Conservation (phyloP, 2,329 filamentous ascomycete genomes). For the Chaetomium strumarium region DNA sequence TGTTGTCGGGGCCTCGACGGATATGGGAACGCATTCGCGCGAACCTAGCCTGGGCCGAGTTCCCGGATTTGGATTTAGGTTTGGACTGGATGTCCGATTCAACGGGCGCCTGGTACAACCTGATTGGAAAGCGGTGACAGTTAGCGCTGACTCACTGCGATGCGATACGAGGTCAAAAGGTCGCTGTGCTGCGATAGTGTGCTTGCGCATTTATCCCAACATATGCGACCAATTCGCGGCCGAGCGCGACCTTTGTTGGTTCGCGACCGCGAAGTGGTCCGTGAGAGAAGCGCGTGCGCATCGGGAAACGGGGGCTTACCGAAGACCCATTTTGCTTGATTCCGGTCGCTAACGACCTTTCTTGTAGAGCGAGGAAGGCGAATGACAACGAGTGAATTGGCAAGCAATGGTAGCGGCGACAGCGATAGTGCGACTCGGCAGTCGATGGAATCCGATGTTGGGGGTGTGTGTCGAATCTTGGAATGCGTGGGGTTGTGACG, state of each 20-base stretch:
- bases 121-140: constrained; percentile 18
- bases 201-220: neutral
- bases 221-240: constrained; percentile 5
- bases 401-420: constrained; percentile 10
- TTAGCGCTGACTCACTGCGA: constrained; percentile 15
- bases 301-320: constrained; percentile 21
- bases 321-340: constrained; percentile 27
- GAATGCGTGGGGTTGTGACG: constrained; percentile 25
- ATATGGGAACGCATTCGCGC: constrained; percentile 27
- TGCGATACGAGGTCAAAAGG: constrained; percentile 1
- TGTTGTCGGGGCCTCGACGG: constrained; percentile 20
- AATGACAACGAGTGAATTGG: constrained; percentile 15
- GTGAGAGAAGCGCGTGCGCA: constrained; percentile 18
- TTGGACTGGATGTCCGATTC: constrained; percentile 29
- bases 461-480: too few species aligned
- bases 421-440: constrained; percentile 20
- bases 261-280: constrained; percentile 16
- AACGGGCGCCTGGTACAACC: constrained; percentile 30
- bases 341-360: neutral
- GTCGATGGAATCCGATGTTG: constrained; percentile 22
- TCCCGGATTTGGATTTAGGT: constrained; percentile 22
- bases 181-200: neutral
- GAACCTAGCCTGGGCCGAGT: constrained; percentile 19
- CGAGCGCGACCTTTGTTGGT: constrained; percentile 1
- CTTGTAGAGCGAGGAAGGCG: constrained; percentile 13